phyloP scores from a whole-genome alignment of 1,139 yeast species.

The Geotrichum carabidarum region DNA sequence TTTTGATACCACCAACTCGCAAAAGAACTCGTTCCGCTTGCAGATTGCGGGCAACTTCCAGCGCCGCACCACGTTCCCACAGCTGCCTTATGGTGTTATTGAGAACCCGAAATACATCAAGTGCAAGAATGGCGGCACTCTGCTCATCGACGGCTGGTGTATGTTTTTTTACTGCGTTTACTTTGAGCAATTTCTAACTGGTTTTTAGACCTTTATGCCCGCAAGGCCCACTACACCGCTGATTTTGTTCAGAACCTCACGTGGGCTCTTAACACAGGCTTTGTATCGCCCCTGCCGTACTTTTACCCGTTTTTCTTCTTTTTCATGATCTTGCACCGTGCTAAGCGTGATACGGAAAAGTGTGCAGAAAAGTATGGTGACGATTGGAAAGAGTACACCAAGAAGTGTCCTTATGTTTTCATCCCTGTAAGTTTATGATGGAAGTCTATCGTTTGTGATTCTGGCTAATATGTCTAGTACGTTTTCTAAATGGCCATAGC shows the following conservation, averaged over 20 bases:
- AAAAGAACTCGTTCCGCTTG: constrained; percentile 90
- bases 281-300: constrained; percentile 86
- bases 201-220: constrained; percentile 49
- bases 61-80: constrained; percentile 86
- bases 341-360: constrained; percentile 77
- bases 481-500: background rate
- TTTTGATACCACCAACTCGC: constrained; percentile 93
- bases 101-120: constrained; percentile 77
- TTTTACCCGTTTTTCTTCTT: constrained; percentile 91
- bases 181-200: background rate
- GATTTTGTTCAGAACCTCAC: constrained; percentile 82
- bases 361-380: constrained; percentile 83
- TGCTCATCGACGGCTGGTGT: constrained; percentile 93
- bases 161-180: constrained; percentile 33
- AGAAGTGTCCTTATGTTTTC: constrained; percentile 86
- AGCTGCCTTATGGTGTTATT: constrained; percentile 75
- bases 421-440: constrained; percentile 49
- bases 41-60: constrained; percentile 71
- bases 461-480: background rate
- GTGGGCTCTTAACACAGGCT: constrained; percentile 92
- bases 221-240: constrained; percentile 93
- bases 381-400: constrained; percentile 84
- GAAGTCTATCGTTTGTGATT: background rate
- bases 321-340: constrained; percentile 81
- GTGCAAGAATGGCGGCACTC: constrained; percentile 76